These are phyloP conservation scores for Bothriochloa decipiens DNA, from an alignment of 176 grass and related monocot genomes.

Conservation along the genomic window DNA sequence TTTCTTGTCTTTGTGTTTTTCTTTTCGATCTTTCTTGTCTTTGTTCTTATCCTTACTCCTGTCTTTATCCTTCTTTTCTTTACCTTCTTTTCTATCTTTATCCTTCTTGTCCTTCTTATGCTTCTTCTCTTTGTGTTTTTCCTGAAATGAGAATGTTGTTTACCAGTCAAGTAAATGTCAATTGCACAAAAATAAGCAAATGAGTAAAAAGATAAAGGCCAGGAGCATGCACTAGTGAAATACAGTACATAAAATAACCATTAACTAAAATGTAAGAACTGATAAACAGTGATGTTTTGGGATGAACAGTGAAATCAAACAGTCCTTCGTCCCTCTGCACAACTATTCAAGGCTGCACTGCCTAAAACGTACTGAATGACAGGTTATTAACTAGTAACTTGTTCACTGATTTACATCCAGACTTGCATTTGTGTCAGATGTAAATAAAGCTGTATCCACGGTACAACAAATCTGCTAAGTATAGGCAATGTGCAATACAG, in stretches of 20 bases:
- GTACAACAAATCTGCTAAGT: neutral
- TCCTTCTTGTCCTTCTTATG: constrained; percentile 76
- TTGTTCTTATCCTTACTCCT: constrained; percentile 73
- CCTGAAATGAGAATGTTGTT: constrained; percentile 45
- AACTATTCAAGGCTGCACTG: neutral
- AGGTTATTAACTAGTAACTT: neutral
- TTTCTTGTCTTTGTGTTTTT: constrained; percentile 82
- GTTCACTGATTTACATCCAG: neutral
- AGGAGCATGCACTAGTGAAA: constrained; percentile 11
- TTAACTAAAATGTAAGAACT: neutral
- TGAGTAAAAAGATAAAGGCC: neutral
- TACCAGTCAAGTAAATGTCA: neutral
- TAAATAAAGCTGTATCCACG: constrained; percentile 1
- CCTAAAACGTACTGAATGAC: constrained; percentile 11
- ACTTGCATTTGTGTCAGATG: neutral
- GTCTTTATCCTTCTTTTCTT: constrained; percentile 76
- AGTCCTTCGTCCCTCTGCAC: neutral
- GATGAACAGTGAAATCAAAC: neutral
- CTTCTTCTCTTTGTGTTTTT: constrained; percentile 72
- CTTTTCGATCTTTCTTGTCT: constrained; percentile 79
- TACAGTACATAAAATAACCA: constrained; percentile 1
- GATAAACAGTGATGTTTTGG: constrained; percentile 3
- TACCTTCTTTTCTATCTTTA: constrained; percentile 72
- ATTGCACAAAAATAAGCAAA: constrained; percentile 13
- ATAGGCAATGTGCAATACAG: neutral